Conservation (phyloP, 257 asterid genomes). For the Solanum pennellii region DNA sequence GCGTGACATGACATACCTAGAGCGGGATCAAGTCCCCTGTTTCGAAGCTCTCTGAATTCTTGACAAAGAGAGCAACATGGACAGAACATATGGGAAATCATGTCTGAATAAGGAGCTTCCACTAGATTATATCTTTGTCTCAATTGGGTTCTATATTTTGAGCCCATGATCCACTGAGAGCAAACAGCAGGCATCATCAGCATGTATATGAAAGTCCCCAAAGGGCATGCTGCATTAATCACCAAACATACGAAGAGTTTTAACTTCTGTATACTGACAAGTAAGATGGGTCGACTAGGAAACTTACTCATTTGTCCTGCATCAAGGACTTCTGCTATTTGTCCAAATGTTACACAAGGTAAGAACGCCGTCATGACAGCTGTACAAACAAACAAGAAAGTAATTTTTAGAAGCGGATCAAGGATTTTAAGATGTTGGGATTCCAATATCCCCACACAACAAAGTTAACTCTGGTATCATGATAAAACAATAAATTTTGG, state of each 20-base stretch:
- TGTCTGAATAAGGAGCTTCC: conserved; percentile 41
- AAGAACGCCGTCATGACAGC: conserved; percentile 32
- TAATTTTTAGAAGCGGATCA: not conserved
- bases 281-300: not conserved
- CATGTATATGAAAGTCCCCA: conserved; percentile 27
- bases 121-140: conserved; percentile 30
- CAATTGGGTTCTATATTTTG: conserved; percentile 28
- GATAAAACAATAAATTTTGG: not conserved
- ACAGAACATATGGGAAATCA: conserved; percentile 28
- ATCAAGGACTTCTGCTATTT: conserved; percentile 41
- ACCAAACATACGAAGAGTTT: not conserved
- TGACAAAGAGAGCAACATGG: conserved; percentile 43
- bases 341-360: conserved; percentile 54
- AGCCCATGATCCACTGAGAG: conserved; percentile 32
- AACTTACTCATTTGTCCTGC: conserved; percentile 27
- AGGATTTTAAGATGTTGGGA: not conserved
- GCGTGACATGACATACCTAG: conserved; percentile 9
- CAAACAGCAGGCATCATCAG: conserved; percentile 32
- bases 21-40: conserved; percentile 33
- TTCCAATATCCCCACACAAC: not conserved
- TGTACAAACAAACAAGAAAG: conserved; percentile 11
- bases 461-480: no score
- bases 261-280: not conserved
- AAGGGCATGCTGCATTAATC: conserved; percentile 21
- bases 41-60: conserved; percentile 36